These are phyloP conservation scores for Leonotis leonurus DNA, from an alignment of 257 asterid species.

Conservation along the genomic window DNA sequence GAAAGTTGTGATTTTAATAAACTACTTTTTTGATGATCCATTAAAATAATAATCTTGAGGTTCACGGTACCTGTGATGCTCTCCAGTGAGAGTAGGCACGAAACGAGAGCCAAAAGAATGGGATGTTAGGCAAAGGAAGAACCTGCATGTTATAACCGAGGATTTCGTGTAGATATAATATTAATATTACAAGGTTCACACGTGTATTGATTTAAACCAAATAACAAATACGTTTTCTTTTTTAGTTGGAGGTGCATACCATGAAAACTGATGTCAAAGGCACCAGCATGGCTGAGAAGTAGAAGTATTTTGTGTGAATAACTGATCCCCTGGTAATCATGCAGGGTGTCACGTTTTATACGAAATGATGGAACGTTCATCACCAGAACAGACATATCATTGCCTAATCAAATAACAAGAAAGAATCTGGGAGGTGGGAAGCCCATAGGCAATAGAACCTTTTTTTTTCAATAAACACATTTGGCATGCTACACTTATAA, in stretches of 20 bases:
- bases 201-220: no score
- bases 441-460: neutral
- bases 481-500: neutral
- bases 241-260: constrained; percentile 48
- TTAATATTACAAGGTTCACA: no score
- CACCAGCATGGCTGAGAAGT: constrained; percentile 70
- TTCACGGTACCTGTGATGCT: constrained; percentile 74
- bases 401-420: neutral
- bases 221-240: no score
- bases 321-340: constrained; percentile 63
- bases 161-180: neutral
- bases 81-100: constrained; percentile 98
- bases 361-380: neutral
- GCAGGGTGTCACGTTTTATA: constrained; percentile 11
- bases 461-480: neutral
- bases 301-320: constrained; percentile 78
- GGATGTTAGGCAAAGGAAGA: constrained; percentile 94
- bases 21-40: neutral
- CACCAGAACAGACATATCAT: neutral
- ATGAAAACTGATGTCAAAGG: constrained; percentile 74
- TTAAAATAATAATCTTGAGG: neutral
- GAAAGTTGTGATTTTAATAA: no score
- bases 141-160: constrained; percentile 37
- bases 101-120: constrained; percentile 91
- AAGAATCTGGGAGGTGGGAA: neutral